phyloP scores from a whole-genome alignment of 371 early-diverging fungal genomes.

The Mortierella sp. region DNA sequence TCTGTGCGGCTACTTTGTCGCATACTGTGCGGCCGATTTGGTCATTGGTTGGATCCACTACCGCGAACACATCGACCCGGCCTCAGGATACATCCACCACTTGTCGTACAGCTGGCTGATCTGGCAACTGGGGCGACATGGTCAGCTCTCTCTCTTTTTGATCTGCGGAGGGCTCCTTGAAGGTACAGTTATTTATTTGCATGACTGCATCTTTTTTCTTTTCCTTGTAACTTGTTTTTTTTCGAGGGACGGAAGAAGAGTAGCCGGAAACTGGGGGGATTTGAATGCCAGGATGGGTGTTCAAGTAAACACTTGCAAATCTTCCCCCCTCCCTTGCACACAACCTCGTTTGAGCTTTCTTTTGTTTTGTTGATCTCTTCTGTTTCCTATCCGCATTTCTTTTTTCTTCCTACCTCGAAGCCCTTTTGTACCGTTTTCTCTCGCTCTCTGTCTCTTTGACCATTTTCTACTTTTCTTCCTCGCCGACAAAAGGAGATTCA shows the following conservation, averaged over 20 bases:
- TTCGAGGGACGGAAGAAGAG: background rate
- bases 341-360: background rate
- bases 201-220: background rate
- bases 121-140: background rate
- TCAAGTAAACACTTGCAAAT: background rate
- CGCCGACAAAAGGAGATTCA: background rate
- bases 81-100: constrained; percentile 33
- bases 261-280: background rate
- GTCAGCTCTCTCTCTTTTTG: constrained; percentile 16
- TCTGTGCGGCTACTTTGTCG: constrained; percentile 31
- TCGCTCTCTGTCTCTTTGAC: background rate
- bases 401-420: background rate
- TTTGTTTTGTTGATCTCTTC: background rate
- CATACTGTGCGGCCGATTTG: constrained; percentile 27
- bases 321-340: background rate
- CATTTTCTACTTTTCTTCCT: background rate
- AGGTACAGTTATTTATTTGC: background rate
- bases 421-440: background rate
- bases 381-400: background rate
- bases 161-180: constrained; percentile 24
- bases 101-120: constrained; percentile 14
- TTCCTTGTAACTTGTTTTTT: background rate
- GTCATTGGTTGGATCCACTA: constrained; percentile 32
- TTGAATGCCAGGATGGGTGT: background rate
- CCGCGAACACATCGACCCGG: constrained; percentile 15